Evolutionary conservation across 495 filamentous ascomycete species (phyloP).

Genomic region (Podospora pseudoanserina): DNA sequence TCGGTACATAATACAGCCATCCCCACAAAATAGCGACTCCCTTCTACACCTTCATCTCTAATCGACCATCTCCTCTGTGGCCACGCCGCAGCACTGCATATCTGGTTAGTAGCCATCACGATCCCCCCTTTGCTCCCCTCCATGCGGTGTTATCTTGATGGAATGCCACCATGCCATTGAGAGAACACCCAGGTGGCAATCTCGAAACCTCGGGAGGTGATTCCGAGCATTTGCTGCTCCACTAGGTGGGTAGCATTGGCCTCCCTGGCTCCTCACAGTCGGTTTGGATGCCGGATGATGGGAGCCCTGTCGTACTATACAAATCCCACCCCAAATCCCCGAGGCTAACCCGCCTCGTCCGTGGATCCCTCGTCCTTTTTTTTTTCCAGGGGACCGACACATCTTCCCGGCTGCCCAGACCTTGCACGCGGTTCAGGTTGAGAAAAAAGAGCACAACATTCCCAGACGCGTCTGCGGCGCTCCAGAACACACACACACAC

Average conservation of each 20-base stretch:
- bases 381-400: conserved; percentile 33
- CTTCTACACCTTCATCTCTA: neutral
- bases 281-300: conserved; percentile 30
- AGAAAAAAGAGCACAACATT: conserved; percentile 43
- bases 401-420: conserved; percentile 33
- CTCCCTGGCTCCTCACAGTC: conserved; percentile 20
- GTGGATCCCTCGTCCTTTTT: conserved; percentile 43
- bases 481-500: conserved; percentile 19
- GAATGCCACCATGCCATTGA: conserved; percentile 14
- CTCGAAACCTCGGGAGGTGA: conserved; percentile 42
- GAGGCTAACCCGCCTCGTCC: conserved; percentile 42
- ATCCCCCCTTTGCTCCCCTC: neutral
- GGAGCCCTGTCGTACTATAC: conserved; percentile 37
- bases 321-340: conserved; percentile 41
- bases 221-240: conserved; percentile 45
- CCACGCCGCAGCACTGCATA: conserved; percentile 19
- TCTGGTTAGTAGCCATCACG: conserved; percentile 17
- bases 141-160: conserved; percentile 4
- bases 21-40: conserved; percentile 15
- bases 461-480: conserved; percentile 39
- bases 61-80: neutral
- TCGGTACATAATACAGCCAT: conserved; percentile 13
- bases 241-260: conserved; percentile 29
- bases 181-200: conserved; percentile 35
- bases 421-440: conserved; percentile 28